Evolutionary conservation across 2,329 filamentous ascomycete species (phyloP), one percentile per base, ranked within the genome.

Genomic region (Hypocrella siamensis): DNA sequence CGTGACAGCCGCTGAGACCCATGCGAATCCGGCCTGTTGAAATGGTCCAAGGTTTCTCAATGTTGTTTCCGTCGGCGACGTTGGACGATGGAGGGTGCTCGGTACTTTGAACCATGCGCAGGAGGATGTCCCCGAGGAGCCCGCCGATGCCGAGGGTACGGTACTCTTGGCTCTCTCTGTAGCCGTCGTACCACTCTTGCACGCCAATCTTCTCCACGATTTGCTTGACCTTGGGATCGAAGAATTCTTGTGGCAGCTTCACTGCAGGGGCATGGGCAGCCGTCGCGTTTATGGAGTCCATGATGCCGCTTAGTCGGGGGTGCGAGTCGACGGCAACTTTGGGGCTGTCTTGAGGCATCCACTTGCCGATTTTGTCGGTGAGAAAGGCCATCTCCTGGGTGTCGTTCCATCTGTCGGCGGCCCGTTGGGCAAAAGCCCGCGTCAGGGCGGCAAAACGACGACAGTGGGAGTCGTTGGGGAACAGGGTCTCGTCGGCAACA

Each of bases 171-270:
- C 74, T 85, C 54, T 94, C 86, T 35, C 67, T 67, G 52, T 92
- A 96, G 3, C 90, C 88, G 15, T 70, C 61, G 52, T 79, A 96
- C 90, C 90, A 96, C 57, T 96, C 90, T 46, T 98, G 86, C 0
- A 86, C 75, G 18, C 70, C 74, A 36, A 94, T 77, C 50, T 74
- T 79, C 35, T 76, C 62, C 35, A 90, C 71, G 38, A 85, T 79
- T 4, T 65, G 63, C 31, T 73, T 66, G 4, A 68, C 73, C 46
- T 76, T 78, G 14, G 65, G 50, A 47, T 94, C 84, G 54, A 96
- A 96, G 53, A 98, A 96, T 39, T 85, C 80, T 8, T 66, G 62
- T 0, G 90, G 90, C 3, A 96, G 66, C 28, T 67, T 74, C 0
- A 86, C 94, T 9, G 70, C 68, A 0, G 79, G 71, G 15, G 52